phyloP scores from a whole-genome alignment of 441 rosid species.

The Populus hybrid region DNA sequence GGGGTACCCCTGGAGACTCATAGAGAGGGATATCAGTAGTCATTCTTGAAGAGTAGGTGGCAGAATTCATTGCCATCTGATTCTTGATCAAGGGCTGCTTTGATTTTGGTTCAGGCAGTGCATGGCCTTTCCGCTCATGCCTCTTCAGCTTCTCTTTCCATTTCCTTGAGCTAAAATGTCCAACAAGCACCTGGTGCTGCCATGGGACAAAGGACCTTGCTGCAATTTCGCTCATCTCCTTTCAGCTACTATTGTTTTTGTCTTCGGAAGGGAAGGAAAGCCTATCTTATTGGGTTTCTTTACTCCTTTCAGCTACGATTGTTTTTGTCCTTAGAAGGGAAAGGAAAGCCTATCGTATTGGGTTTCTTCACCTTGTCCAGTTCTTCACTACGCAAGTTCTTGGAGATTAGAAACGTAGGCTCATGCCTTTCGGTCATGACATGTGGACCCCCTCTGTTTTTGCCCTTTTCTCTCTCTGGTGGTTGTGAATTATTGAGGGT shows the following conservation, averaged over 20 bases:
- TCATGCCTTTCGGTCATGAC: background rate
- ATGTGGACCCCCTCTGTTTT: background rate
- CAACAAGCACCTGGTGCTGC: conserved; percentile 12
- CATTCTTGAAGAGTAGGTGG: conserved; percentile 62
- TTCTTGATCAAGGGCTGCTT: conserved; percentile 21
- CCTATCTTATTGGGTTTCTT: background rate
- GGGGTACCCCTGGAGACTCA: conserved; percentile 74
- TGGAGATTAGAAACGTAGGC: conserved; percentile 6
- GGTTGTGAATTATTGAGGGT: background rate
- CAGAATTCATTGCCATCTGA: conserved; percentile 42
- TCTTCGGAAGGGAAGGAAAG: background rate
- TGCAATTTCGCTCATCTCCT: conserved; percentile 29
- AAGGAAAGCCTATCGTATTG: background rate
- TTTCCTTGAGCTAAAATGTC: conserved; percentile 10
- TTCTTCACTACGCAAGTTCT: conserved; percentile 15
- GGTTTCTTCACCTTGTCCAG: background rate
- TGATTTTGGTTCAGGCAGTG: conserved; percentile 3
- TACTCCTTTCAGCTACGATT: background rate
- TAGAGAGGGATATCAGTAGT: conserved; percentile 75
- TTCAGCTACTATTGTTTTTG: background rate
- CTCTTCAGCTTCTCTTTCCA: conserved; percentile 22
- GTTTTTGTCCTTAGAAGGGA: background rate
- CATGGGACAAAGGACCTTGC: conserved; percentile 25
- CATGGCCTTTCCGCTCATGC: conserved; percentile 27
- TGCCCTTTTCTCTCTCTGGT: background rate